phyloP scores from a whole-genome alignment of 1,284 basidiomycete species.

The Cryptococcus amylolentus region DNA sequence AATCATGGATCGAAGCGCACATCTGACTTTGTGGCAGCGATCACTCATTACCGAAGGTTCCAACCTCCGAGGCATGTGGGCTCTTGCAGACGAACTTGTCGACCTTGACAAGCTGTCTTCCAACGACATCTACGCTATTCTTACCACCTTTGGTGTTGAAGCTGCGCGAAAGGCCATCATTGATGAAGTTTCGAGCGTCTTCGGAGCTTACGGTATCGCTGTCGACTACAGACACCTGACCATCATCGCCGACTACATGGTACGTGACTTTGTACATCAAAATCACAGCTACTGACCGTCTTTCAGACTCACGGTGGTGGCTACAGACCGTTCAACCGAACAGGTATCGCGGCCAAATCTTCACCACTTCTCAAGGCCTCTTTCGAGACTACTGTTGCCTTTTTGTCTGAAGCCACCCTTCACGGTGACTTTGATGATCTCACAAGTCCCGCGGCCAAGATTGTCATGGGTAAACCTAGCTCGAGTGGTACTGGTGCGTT shows the following conservation, averaged over 20 bases:
- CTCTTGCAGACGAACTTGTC: constrained; percentile 72
- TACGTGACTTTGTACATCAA: constrained; percentile 49
- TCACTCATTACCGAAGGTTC: constrained; percentile 66
- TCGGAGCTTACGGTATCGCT: constrained; percentile 95
- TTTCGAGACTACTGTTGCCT: constrained; percentile 94
- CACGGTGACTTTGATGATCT: constrained; percentile 94
- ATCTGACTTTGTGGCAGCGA: constrained; percentile 28
- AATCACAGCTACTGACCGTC: neutral
- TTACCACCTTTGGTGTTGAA: constrained; percentile 94
- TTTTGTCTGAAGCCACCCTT: constrained; percentile 90
- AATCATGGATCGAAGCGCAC: constrained; percentile 1
- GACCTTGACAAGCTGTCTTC: constrained; percentile 83
- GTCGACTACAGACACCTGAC: constrained; percentile 93
- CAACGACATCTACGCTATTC: constrained; percentile 91
- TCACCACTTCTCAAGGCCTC: constrained; percentile 95
- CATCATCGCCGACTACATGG: constrained; percentile 99
- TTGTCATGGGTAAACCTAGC: constrained; percentile 83
- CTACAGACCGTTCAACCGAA: constrained; percentile 96
- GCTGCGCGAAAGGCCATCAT: constrained; percentile 88
- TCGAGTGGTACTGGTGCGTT: constrained; percentile 84
- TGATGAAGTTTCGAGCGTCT: constrained; percentile 84
- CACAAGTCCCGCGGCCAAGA: constrained; percentile 73
- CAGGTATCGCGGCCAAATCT: constrained; percentile 84
- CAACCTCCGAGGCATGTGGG: constrained; percentile 89
- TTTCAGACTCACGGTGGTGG: constrained; percentile 89